phyloP scores from a whole-genome alignment of 2,329 filamentous ascomycete genomes.

The Colletotrichum incanum region DNA sequence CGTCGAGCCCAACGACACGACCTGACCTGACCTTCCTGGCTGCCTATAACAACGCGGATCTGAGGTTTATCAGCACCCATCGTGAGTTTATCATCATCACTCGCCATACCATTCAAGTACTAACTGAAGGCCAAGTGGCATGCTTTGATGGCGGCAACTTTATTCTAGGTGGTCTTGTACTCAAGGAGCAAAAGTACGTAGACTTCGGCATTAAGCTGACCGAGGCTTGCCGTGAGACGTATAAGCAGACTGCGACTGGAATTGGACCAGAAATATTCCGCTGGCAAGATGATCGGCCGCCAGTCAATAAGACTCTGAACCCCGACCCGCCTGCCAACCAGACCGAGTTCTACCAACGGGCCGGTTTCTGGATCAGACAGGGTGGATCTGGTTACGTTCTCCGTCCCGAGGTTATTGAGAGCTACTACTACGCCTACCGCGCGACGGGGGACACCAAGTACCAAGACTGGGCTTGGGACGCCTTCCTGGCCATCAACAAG shows the following conservation, averaged over 20 bases:
- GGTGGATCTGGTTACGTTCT: constrained; percentile 74
- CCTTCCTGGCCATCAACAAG: constrained; percentile 77
- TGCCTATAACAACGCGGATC: constrained; percentile 64
- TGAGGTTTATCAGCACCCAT: constrained; percentile 65
- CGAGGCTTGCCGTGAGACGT: constrained; percentile 82
- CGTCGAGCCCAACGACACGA: constrained; percentile 73
- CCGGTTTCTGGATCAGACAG: constrained; percentile 79
- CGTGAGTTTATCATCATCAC: constrained; percentile 55
- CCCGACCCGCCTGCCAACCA: constrained; percentile 60
- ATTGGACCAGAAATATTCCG: constrained; percentile 84
- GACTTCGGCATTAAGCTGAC: constrained; percentile 82
- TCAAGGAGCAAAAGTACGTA: constrained; percentile 77
- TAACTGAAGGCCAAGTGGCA: constrained; percentile 69
- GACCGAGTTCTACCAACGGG: constrained; percentile 72
- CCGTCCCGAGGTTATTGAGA: constrained; percentile 87
- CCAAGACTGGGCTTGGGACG: constrained; percentile 88
- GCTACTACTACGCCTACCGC: constrained; percentile 89
- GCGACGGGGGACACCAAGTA: constrained; percentile 83
- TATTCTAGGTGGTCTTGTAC: constrained; percentile 82
- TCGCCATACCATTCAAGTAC: constrained; percentile 45
- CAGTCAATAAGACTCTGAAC: constrained; percentile 58
- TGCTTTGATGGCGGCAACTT: constrained; percentile 91
- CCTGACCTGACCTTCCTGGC: constrained; percentile 80
- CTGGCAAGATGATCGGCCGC: constrained; percentile 67
- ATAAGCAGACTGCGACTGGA: constrained; percentile 75